Base-by-base conservation (phyloP, 371 early-diverging fungal species). In the Mucor indicus region DNA sequence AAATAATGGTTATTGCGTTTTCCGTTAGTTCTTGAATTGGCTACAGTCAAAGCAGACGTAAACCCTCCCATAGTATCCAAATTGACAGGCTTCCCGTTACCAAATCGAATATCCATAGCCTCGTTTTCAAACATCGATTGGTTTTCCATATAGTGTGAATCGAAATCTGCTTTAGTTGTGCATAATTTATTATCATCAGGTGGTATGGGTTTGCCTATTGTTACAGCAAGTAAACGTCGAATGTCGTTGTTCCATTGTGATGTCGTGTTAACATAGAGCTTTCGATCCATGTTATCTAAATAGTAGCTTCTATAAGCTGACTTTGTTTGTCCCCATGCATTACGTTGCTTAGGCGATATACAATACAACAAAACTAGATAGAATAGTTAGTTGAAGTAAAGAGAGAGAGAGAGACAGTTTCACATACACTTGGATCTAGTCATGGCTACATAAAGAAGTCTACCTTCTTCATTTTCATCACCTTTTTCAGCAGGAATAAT, bases 401-500 rank as follows among this genome's bases (percentile, higher is more conserved):
- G 0, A 20, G 15, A n/a, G 25, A 7, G 22, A 32, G 4, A 27
- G 10, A 4, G 15, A 1, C 2, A 2, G 20, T 12, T 15, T 4
- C 25, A 22, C 43, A 43, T 47, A 33, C 56, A 46, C 45, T 79
- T 50, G 0, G 81, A 75, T 2, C 81, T 45, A 0, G 81, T 80
- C 58, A 79, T 73, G 0, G 67, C 81, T 3, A 80, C 81, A 44
- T 80, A 80, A 0, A 74, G 58, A 20, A 80, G 45, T 2, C 79
- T 64, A 2, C 44, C 44, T 40, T 79, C 80, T 31, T 76, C 80
- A 8, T 35, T 40, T 0, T 43, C 24, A 22, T 57, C 65, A 49
- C 51, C 55, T 2, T 44, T 60, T 36, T 45, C 42, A 29, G 47
- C 57, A 1, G 85, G 85, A 7, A 83, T 73, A 29, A 79, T 24